phyloP scores from a whole-genome alignment of 768 basidiomycete genomes.

The Strobilomyces dryophilus region DNA sequence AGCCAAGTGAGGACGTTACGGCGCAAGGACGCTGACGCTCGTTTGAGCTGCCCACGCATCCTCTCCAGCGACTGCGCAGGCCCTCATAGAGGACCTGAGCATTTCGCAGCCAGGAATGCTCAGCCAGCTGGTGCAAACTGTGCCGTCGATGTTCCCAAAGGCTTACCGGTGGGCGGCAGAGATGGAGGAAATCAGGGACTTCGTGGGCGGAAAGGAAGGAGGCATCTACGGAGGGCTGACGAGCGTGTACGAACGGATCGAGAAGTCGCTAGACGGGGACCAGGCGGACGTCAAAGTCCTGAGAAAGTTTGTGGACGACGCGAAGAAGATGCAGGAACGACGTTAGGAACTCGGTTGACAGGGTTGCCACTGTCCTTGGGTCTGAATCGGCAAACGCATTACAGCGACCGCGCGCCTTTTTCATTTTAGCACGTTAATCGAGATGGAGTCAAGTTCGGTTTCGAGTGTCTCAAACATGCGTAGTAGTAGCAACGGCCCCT shows the following conservation, averaged over 20 bases:
- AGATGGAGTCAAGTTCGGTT: not conserved
- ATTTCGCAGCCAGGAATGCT: conserved; percentile 45
- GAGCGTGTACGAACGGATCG: conserved; percentile 41
- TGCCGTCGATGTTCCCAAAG: conserved; percentile 56
- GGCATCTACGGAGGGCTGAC: conserved; percentile 48
- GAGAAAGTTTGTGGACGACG: conserved; percentile 43
- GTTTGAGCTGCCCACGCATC: conserved; percentile 47
- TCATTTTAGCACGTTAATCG: conserved; percentile 22
- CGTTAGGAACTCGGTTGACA: conserved; percentile 12
- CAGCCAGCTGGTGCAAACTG: conserved; percentile 32
- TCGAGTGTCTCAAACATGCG: conserved; percentile 1
- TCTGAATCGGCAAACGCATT: conserved; percentile 8
- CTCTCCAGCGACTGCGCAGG: conserved; percentile 59
- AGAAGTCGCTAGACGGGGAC: conserved; percentile 36
- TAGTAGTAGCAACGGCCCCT: not conserved
- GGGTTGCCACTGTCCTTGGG: conserved; percentile 1
- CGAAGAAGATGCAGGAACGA: conserved; percentile 25
- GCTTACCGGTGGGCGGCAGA: conserved; percentile 61
- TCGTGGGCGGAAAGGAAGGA: conserved; percentile 44
- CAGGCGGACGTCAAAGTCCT: conserved; percentile 39
- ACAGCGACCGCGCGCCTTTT: conserved; percentile 19
- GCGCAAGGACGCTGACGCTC: not conserved
- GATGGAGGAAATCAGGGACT: conserved; percentile 59
- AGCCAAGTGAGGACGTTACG: conserved; percentile 6
- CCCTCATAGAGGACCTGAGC: conserved; percentile 46